Conservation (phyloP, 495 filamentous ascomycete genomes). For the Neurospora sp. region DNA sequence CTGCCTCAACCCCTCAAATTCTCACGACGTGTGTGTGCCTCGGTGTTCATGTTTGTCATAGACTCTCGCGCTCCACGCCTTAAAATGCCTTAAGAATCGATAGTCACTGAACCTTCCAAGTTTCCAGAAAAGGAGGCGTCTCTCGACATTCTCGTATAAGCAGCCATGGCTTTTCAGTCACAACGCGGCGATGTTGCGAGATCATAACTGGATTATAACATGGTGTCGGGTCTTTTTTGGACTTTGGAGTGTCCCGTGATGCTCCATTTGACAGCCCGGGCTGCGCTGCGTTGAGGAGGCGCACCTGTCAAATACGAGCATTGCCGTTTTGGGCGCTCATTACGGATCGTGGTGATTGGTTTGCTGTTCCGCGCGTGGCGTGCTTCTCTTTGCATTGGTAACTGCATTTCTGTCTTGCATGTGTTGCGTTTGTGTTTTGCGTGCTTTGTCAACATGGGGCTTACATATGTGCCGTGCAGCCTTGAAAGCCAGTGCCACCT, state of each 20-base stretch:
- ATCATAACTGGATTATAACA: background rate
- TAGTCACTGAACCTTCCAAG: background rate
- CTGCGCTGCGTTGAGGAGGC: background rate
- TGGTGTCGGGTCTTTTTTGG: background rate
- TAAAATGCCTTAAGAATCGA: background rate
- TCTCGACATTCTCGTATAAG: background rate
- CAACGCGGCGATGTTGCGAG: background rate
- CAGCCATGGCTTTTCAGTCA: background rate
- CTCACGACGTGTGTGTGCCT: background rate
- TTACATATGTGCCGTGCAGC: background rate
- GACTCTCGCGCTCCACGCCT: background rate
- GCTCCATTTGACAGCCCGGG: background rate
- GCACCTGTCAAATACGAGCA: background rate
- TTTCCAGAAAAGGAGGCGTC: background rate
- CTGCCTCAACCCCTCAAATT: background rate
- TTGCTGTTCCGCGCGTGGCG: background rate
- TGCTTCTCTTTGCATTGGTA: background rate
- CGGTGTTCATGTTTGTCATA: background rate
- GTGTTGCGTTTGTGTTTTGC: background rate
- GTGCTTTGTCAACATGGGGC: background rate
- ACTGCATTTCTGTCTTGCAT: background rate
- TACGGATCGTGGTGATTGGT: background rate
- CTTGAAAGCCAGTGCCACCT: background rate
- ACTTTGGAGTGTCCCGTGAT: background rate
- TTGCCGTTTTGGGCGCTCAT: background rate